Evolutionary conservation across 257 asterid species (phyloP).

Genomic region (Nicotiana noctiflora): DNA sequence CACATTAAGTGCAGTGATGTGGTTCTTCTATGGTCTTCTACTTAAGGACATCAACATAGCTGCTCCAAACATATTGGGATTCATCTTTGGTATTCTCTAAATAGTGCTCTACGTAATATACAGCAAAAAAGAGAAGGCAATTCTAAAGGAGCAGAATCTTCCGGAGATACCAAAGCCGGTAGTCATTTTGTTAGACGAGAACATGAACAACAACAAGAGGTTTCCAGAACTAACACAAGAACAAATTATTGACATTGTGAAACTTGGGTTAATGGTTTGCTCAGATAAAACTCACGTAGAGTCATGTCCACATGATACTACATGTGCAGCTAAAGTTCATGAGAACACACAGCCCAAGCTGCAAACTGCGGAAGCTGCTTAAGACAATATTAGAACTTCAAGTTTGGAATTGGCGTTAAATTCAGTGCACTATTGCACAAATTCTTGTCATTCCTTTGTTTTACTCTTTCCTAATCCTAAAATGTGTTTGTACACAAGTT

Average conservation of each 20-base stretch:
- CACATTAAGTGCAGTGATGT: constrained; percentile 62
- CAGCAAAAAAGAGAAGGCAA: constrained; percentile 25
- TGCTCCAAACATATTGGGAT: constrained; percentile 67
- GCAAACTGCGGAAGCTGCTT: neutral
- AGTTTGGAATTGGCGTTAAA: neutral
- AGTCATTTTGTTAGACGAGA: constrained; percentile 16
- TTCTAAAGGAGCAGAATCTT: constrained; percentile 20
- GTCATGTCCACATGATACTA: constrained; percentile 7
- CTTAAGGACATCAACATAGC: constrained; percentile 43
- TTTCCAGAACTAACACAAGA: constrained; percentile 32
- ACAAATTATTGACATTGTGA: constrained; percentile 39
- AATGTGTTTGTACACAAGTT: neutral
- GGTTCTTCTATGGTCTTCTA: constrained; percentile 62
- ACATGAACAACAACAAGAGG: constrained; percentile 6
- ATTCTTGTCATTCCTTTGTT: no score
- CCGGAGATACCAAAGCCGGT: neutral
- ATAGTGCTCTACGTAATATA: constrained; percentile 38
- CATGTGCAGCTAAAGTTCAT: neutral
- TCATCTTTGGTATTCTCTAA: constrained; percentile 43
- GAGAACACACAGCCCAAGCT: neutral
- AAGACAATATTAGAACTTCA: neutral
- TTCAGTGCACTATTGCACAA: no score
- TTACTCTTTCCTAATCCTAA: neutral
- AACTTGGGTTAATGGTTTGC: constrained; percentile 32
- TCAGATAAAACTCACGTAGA: constrained; percentile 29